These are phyloP conservation scores for Cladobotryum mycophilum DNA, from an alignment of 2,329 filamentous ascomycete species.

Conservation along the genomic window DNA sequence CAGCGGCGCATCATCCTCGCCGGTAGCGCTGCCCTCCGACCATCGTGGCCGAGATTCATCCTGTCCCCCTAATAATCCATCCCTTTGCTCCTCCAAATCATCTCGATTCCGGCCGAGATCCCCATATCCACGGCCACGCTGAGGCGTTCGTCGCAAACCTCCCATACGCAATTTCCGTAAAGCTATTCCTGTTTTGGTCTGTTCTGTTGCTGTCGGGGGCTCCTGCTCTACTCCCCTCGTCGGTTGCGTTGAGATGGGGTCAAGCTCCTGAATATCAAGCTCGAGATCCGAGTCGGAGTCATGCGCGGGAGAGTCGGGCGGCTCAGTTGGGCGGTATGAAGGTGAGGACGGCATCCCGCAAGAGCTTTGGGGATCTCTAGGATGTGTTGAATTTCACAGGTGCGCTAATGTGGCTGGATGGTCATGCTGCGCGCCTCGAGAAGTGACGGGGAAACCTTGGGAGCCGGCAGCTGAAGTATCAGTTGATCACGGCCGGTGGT, in stretches of 20 bases:
- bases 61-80: constrained; percentile 59
- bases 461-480: not conserved
- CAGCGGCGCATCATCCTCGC: constrained; percentile 67
- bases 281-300: constrained; percentile 69
- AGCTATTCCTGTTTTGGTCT: constrained; percentile 56
- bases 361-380: not conserved
- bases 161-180: constrained; percentile 65
- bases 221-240: constrained; percentile 25
- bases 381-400: constrained; percentile 12
- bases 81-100: constrained; percentile 58
- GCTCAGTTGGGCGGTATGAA: constrained; percentile 48
- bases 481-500: constrained; percentile 1
- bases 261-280: constrained; percentile 74
- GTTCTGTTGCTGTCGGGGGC: constrained; percentile 26
- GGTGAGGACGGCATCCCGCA: constrained; percentile 53
- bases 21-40: constrained; percentile 54
- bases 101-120: constrained; percentile 52
- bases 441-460: constrained; percentile 11
- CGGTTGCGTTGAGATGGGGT: constrained; percentile 48
- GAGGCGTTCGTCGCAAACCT: constrained; percentile 50
- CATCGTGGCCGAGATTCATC: constrained; percentile 49
- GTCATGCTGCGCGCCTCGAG: constrained; percentile 15
- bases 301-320: constrained; percentile 57
- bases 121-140: constrained; percentile 51
- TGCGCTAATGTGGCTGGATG: constrained; percentile 13